These are phyloP conservation scores for Aspergillus bridgeri DNA, from an alignment of 495 filamentous ascomycete species.

Conservation along the genomic window DNA sequence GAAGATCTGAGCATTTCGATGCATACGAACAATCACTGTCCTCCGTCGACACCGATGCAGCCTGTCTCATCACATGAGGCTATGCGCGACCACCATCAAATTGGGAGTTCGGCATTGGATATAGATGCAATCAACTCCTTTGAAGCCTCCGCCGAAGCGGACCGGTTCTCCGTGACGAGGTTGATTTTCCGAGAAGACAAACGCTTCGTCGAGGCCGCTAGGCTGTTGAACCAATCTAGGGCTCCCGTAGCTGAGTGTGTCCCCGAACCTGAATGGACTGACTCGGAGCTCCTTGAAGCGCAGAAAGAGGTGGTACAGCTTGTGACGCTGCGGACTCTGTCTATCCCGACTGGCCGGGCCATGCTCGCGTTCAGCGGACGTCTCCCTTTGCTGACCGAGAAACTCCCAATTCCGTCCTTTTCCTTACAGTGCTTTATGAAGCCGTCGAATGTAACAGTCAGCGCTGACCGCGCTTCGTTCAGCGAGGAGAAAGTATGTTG, in stretches of 20 bases:
- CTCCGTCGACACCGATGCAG: conserved; percentile 34
- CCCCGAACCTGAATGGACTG: conserved; percentile 74
- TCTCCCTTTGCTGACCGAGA: conserved; percentile 84
- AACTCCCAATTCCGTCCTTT: conserved; percentile 81
- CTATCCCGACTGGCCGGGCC: conserved; percentile 78
- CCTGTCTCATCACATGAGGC: conserved; percentile 59
- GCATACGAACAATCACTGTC: conserved; percentile 32
- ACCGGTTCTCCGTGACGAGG: conserved; percentile 74
- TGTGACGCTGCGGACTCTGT: conserved; percentile 80
- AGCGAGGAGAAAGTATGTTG: conserved; percentile 95
- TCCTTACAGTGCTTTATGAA: conserved; percentile 85
- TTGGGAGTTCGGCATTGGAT: conserved; percentile 60
- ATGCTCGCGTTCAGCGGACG: conserved; percentile 81
- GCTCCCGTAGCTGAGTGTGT: conserved; percentile 71
- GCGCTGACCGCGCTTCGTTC: conserved; percentile 75
- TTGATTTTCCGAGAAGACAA: conserved; percentile 89
- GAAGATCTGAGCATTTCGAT: conserved; percentile 75
- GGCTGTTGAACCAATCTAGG: conserved; percentile 73
- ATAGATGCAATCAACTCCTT: conserved; percentile 56
- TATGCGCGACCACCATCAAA: conserved; percentile 68
- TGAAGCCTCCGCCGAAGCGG: conserved; percentile 67
- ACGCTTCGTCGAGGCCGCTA: conserved; percentile 75
- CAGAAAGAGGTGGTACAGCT: conserved; percentile 86
- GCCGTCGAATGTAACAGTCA: conserved; percentile 83
- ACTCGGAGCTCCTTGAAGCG: conserved; percentile 83